Conservation (phyloP, 768 basidiomycete genomes). For the Termitomyces sp. region DNA sequence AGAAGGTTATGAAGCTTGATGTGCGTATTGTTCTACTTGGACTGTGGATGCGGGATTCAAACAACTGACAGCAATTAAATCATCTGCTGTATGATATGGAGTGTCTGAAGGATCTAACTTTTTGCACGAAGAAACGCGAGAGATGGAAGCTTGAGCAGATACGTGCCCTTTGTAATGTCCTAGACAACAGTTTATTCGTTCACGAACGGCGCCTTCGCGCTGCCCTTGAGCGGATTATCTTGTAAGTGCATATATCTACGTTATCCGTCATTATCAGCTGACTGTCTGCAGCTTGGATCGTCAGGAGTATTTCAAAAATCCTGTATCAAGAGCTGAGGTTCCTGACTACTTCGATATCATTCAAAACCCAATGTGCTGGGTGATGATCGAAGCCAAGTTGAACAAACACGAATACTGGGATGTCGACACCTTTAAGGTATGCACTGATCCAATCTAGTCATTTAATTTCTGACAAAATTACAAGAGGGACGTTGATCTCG, state of each 20-base stretch:
- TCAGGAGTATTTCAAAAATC: slow-evolving; percentile 71
- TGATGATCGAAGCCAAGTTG: slow-evolving; percentile 72
- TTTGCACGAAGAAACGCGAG: slow-evolving; percentile 73
- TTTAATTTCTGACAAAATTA: neutral
- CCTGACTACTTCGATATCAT: slow-evolving; percentile 91
- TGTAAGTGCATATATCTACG: slow-evolving; percentile 36
- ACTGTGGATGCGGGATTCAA: neutral
- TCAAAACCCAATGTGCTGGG: slow-evolving; percentile 85
- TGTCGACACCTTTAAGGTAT: slow-evolving; percentile 64
- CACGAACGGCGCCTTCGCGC: slow-evolving; percentile 54
- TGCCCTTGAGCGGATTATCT: slow-evolving; percentile 65
- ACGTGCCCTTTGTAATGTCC: slow-evolving; percentile 58
- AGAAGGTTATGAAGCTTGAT: slow-evolving; percentile 76
- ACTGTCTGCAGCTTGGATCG: slow-evolving; percentile 54
- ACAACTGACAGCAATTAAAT: slow-evolving; percentile 39
- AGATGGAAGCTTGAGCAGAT: slow-evolving; percentile 68
- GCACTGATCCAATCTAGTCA: neutral
- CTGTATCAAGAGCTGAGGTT: slow-evolving; percentile 72
- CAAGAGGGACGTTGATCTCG: slow-evolving; percentile 78
- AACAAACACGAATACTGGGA: slow-evolving; percentile 82
- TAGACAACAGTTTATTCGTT: slow-evolving; percentile 61
- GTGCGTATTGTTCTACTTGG: slow-evolving; percentile 34
- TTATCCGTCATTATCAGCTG: neutral
- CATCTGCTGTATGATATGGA: slow-evolving; percentile 75
- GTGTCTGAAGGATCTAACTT: slow-evolving; percentile 57